Conservation (phyloP, 2,329 filamentous ascomycete species). For the Pseudocercospora musae region DNA sequence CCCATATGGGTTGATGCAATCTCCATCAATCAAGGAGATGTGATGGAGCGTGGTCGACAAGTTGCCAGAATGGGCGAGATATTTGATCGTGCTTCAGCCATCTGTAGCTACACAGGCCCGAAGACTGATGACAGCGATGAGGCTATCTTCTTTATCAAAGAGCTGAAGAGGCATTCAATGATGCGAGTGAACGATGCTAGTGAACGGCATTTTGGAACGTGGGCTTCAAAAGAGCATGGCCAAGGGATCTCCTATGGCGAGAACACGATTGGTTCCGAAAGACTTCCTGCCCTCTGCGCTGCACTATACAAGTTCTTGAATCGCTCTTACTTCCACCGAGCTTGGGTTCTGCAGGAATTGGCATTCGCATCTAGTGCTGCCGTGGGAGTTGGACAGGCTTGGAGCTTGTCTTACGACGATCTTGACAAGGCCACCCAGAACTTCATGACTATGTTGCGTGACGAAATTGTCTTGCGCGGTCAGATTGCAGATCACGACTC, state of each 20-base stretch:
- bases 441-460: constrained; percentile 6
- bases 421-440: constrained; percentile 9
- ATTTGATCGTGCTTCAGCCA: neutral
- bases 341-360: constrained; percentile 6
- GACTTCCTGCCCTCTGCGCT: neutral
- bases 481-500: constrained; percentile 2
- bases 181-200: constrained; percentile 7
- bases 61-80: constrained; percentile 7
- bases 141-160: constrained; percentile 6
- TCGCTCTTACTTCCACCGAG: constrained; percentile 3
- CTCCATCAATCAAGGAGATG: constrained; percentile 9
- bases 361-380: constrained; percentile 3
- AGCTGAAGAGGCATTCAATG: constrained; percentile 6
- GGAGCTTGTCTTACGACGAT: neutral
- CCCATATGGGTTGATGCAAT: constrained; percentile 9
- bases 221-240: neutral
- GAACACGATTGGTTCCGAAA: neutral
- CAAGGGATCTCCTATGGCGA: constrained; percentile 1
- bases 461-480: constrained; percentile 2
- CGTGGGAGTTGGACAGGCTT: neutral
- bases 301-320: constrained; percentile 8
- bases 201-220: constrained; percentile 15
- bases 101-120: constrained; percentile 5
- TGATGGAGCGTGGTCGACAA: constrained; percentile 4
- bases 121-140: constrained; percentile 10